Base-by-base conservation (phyloP, 208 protist species). In the Leishmania turanica region DNA sequence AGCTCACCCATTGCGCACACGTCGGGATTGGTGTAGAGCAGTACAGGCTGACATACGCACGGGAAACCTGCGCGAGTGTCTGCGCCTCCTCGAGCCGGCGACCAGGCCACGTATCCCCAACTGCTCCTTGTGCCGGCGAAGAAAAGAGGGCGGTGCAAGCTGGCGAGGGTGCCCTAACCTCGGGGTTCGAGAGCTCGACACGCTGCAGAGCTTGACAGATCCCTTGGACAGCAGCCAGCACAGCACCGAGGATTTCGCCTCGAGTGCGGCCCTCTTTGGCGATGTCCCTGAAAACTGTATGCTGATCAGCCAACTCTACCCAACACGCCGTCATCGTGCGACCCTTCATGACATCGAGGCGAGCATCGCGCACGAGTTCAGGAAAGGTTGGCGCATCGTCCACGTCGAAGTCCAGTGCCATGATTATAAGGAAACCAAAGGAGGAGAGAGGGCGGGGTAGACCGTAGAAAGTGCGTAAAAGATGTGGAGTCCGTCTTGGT, bases 261-360 rank as follows among this genome's bases (percentile, higher is more conserved):
- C 90, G 88, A 64, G 62, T 68, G 31, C 80, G 84, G 0, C 90
- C 91, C 53, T 95, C 90, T 60, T 79, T 79, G 0, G 88, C 84
- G 37, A 95, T 87, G 76, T 95, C 93, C 37, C 86, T 89, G 76
- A 96, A 91, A 49, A 93, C 90, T 11, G 84, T 77, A 69, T 96
- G 84, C 62, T 81, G 80, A 37, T 90, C 83, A 17, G 86, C 82
- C 45, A 94, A 47, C 51, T 87, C 71, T 9, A 66, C 21, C 90
- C 91, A 94, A 58, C 87, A 86, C 45, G 75, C 68, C 15, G 53
- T 45, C 66, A 89, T 82, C 17, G 72, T 34, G n/a, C 77, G 75
- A 17, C 84, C 83, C 42, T 89, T 89, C 42, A 90, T 68, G 13
- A 92, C 64, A 56, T 87, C 65, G 6, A 51, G 27, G 31, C 82